A percentile compares a stretch with the other conserved stretches of the same genome.
Evolutionary conservation across 2,329 filamentous ascomycete genomes (phyloP).

Genomic region (Fusarium sp.): DNA sequence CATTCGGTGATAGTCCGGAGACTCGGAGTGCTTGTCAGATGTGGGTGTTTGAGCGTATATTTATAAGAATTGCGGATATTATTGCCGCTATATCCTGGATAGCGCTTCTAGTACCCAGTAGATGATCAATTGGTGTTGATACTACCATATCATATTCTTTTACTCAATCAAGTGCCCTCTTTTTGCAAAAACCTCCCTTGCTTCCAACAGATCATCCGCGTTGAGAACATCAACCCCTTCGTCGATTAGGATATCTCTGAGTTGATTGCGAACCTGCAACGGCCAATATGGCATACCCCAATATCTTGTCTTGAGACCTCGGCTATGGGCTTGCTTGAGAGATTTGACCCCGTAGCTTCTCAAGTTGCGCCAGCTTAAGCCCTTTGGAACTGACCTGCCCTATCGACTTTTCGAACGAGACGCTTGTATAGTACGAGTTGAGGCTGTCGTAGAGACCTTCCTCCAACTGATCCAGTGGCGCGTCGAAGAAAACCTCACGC

Average conservation of each 20-base stretch:
- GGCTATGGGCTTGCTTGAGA: constrained; percentile 64
- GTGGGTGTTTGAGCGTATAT: constrained; percentile 7
- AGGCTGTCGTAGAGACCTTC: constrained; percentile 58
- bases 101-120: neutral
- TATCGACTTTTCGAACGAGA: constrained; percentile 66
- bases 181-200: constrained; percentile 30
- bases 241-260: constrained; percentile 68
- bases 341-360: constrained; percentile 61
- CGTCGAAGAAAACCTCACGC: constrained; percentile 76
- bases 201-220: constrained; percentile 68
- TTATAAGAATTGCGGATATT: constrained; percentile 12
- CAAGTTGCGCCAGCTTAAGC: constrained; percentile 60
- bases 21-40: constrained; percentile 39
- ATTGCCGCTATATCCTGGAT: neutral
- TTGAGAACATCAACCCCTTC: constrained; percentile 73
- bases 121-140: constrained; percentile 1
- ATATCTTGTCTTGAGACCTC: constrained; percentile 69
- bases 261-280: constrained; percentile 62
- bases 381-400: constrained; percentile 62
- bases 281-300: constrained; percentile 73
- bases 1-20: constrained; percentile 50
- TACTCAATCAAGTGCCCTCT: constrained; percentile 7
- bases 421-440: constrained; percentile 77
- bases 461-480: constrained; percentile 64
- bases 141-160: neutral